phyloP scores from a whole-genome alignment of 768 basidiomycete species.

The Fomitopsis pulvina region DNA sequence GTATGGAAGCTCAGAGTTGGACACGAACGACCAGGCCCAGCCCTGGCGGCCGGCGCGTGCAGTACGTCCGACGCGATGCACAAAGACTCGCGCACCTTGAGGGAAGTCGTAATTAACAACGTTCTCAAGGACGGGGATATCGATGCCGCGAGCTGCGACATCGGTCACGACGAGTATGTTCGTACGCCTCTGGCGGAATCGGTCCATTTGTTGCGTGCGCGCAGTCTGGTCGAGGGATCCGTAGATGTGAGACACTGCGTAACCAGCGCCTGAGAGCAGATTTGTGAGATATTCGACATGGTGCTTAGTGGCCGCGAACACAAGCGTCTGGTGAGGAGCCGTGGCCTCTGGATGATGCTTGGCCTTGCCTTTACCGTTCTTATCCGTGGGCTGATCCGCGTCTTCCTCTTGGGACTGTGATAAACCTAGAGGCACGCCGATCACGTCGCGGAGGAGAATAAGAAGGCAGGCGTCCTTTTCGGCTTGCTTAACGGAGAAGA shows the following conservation, averaged over 20 bases:
- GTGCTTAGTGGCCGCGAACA: constrained; percentile 96
- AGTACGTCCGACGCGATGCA: constrained; percentile 95
- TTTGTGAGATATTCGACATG: constrained; percentile 92
- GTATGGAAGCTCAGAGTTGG: constrained; percentile 80
- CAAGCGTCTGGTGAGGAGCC: constrained; percentile 84
- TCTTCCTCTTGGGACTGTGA: constrained; percentile 25
- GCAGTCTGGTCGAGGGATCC: constrained; percentile 92
- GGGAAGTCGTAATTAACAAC: constrained; percentile 99
- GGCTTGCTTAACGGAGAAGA: constrained; percentile 85
- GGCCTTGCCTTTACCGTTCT: constrained; percentile 40
- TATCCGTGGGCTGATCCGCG: constrained; percentile 23
- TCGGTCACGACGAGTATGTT: constrained; percentile 94
- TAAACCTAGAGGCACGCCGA: constrained; percentile 63
- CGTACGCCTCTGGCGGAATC: constrained; percentile 75
- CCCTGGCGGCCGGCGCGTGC: constrained; percentile 93
- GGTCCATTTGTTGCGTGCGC: constrained; percentile 84
- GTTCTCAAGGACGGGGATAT: constrained; percentile 93
- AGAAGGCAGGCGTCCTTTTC: constrained; percentile 94
- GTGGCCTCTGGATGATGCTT: constrained; percentile 40
- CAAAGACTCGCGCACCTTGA: constrained; percentile 85
- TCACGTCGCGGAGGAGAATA: constrained; percentile 77
- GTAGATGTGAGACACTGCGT: constrained; percentile 90
- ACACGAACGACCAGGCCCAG: constrained; percentile 95
- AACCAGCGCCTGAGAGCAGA: constrained; percentile 75
- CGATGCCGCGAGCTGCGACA: constrained; percentile 96